Base-by-base conservation (phyloP, 345 rosid species). In the Sonneratia alba region DNA sequence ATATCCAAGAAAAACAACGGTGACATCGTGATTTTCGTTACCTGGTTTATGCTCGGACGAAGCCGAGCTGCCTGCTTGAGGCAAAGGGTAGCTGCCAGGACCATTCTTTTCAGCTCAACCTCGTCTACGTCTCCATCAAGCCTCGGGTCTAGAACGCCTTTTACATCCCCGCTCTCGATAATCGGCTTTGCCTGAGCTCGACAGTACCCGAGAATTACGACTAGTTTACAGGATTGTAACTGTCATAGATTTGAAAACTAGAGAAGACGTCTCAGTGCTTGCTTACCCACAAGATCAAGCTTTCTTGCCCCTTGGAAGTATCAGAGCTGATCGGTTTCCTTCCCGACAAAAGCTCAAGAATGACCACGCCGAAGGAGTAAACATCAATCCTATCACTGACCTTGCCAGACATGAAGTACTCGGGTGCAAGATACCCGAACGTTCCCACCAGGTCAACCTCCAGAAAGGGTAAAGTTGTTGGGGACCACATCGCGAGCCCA, bases 401-500 rank as follows among this genome's bases (percentile, higher is more conserved):
- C 83, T 92, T 92, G 27, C 99, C 99, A 11, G 85, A 91, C 99
- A 95, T 92, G 62, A 95, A 95, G 77, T 92, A 95, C 69, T 92
- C 99, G 16, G 98, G 99, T 63, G 99, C 99, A 68, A 95, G 90
- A 77, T 95, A 95, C 45, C 99, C 99, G 74, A 95, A 95, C 59
- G 99, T 95, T 59, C 99, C 97, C 24, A 92, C 96, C 38, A 92
- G 82, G 12, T 92, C 93, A 14, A 76, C 75, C 80, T 82, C 85
- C 3, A 86, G 79, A 71, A 79, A 92, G 36, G 84, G 79, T 42
- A 88, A 79, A 81, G 79, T 72, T 73, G 84, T 82, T 0, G 97
- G 96, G 70, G 87, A 96, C 97, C 90, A 87, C 22, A 92, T 86
- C 15, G 99, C 92, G 16, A 95, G 86, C 49, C 97, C 99, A 32